Percentiles rank a stretch among this genome's conserved stretches.
Conservation (phyloP, 176 grass and related monocot species). For the sorghum (Sorghum bicolor) region Sorghum_bicolor_NCBIv3 NC_012871.2:64350501-64351000, state of each 20-base stretch:
- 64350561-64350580: constrained; percentile 50
- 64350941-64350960: constrained; percentile 57
- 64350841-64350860: background rate
- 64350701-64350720: background rate
- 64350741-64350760: background rate
- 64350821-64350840: background rate
- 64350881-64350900: constrained; percentile 66
- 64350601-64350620: constrained; percentile 27
- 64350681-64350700: background rate
- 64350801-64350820: background rate
- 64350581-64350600: constrained; percentile 51
- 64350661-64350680: background rate
- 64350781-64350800: background rate
- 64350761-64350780: background rate
- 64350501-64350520: constrained; percentile 36
- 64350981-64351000: constrained; percentile 61
- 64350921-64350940: constrained; percentile 77
- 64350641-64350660: background rate
- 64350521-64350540: constrained; percentile 7
- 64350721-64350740: background rate
- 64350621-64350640: constrained; percentile 16
- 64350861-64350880: constrained; percentile 57
- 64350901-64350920: constrained; percentile 60
- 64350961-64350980: constrained; percentile 72
- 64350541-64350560: constrained; percentile 76